Conservation (phyloP, 768 basidiomycete genomes). For the Pulveroboletus ravenelii region DNA sequence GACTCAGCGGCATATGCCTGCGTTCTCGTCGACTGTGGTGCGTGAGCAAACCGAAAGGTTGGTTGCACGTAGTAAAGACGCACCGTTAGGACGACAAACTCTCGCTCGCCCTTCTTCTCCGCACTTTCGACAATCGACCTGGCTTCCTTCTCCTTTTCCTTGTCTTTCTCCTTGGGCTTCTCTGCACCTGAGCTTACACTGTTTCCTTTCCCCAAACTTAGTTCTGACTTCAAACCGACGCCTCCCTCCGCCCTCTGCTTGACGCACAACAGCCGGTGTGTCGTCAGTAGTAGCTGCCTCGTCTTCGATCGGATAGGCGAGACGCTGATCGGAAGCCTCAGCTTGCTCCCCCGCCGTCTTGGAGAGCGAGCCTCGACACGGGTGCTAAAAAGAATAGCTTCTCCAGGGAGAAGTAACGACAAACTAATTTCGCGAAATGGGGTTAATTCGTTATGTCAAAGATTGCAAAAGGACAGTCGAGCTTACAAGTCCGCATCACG, state of each 20-base stretch:
- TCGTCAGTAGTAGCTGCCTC: conserved; percentile 54
- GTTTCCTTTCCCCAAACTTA: conserved; percentile 33
- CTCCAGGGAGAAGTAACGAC: conserved; percentile 40
- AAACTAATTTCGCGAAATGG: conserved; percentile 19
- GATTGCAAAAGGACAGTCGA: neutral
- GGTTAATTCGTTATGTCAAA: neutral
- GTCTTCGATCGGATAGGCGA: conserved; percentile 45
- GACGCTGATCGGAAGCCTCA: conserved; percentile 49
- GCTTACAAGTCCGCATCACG: conserved; percentile 44
- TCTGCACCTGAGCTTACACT: conserved; percentile 7
- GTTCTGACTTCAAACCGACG: conserved; percentile 47
- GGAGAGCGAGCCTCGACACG: conserved; percentile 51
- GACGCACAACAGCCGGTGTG: conserved; percentile 51
- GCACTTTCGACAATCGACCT: conserved; percentile 43
- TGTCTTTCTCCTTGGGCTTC: conserved; percentile 29
- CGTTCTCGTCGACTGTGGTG: conserved; percentile 41
- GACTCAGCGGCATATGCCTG: conserved; percentile 41
- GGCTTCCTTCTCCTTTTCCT: conserved; percentile 45
- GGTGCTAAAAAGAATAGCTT: conserved; percentile 47
- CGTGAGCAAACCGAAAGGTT: neutral
- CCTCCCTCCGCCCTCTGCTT: conserved; percentile 40
- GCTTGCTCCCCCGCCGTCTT: conserved; percentile 52
- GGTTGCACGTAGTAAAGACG: conserved; percentile 18
- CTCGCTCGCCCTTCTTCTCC: conserved; percentile 50
- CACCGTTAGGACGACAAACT: conserved; percentile 61